Evolutionary conservation across 345 rosid genomes (phyloP), one percentile per base, ranked within the genome.

Genomic region (Angophora floribunda): DNA sequence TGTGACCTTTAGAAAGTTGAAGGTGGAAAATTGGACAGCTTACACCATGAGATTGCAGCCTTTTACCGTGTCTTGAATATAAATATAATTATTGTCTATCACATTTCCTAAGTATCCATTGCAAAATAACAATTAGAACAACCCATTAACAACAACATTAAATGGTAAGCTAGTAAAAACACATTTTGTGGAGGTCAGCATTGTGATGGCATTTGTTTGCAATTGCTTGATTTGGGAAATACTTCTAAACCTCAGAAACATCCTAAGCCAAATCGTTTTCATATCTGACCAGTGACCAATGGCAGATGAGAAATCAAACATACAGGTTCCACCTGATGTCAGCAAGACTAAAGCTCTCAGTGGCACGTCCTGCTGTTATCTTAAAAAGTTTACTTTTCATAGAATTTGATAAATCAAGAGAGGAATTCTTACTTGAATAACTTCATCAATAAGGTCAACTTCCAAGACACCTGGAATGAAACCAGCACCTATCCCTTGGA

Each of bases 401-500:
- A 75, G 86, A 57, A 24, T 2, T 24, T 36, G 55, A 30, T 82
- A 13, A 50, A 36, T 36, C 19, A 47, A 47, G 15, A 65, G 51
- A 11, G 79, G 6, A 30, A 61, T 49, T 67, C 93, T 94, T 94
- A 96, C 99, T 91, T 94, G 98, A 93, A 97, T 89, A 88, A 95
- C 95, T 94, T 96, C 98, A 91, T 97, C 98, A 12, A 96, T 90
- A 32, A 94, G 84, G 91, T 88, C 87, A 85, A 96, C 95, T 50
- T 96, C 94, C 96, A 97, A 92, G 89, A 97, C 99, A 87, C 96
- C 91, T 44, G 99, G 99, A 53, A 96, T 87, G 88, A 97, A 97
- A 87, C 97, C 99, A 88, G 98, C 99, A 85, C 99, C 98, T 82
- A 97, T 96, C 89, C 99, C 99, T 91, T 96, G 99, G 91, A 97